A percentile compares a stretch with the other conserved stretches of the same genome.
These are phyloP conservation scores for Yamadazyma sp. DNA, from an alignment of 1,139 yeast genomes.

Conservation along the genomic window DNA sequence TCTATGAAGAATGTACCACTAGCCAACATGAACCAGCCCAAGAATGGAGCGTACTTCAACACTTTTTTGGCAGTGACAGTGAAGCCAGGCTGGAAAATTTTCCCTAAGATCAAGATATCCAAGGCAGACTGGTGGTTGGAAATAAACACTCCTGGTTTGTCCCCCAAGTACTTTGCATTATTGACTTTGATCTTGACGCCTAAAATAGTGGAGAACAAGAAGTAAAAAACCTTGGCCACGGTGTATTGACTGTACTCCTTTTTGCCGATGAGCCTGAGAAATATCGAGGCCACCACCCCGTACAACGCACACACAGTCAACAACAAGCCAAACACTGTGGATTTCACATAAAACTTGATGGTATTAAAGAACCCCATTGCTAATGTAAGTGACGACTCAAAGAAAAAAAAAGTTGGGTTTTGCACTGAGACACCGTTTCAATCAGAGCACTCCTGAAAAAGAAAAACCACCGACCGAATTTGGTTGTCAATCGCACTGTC, in stretches of 20 bases:
- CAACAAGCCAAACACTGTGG: slow-evolving; percentile 51
- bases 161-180: slow-evolving; percentile 50
- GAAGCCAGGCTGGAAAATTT: slow-evolving; percentile 82
- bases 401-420: slow-evolving; percentile 1
- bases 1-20: slow-evolving; percentile 92
- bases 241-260: slow-evolving; percentile 84
- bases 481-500: not conserved
- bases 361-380: slow-evolving; percentile 8
- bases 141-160: slow-evolving; percentile 79
- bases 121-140: slow-evolving; percentile 92
- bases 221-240: slow-evolving; percentile 81
- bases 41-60: slow-evolving; percentile 80
- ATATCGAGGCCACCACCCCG: slow-evolving; percentile 75
- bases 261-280: slow-evolving; percentile 68
- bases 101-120: slow-evolving; percentile 79
- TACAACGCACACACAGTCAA: slow-evolving; percentile 64
- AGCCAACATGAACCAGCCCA: slow-evolving; percentile 93
- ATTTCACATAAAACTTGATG: slow-evolving; percentile 53
- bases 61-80: slow-evolving; percentile 91
- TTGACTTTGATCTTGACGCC: slow-evolving; percentile 71
- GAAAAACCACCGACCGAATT: not conserved
- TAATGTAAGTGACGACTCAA: not conserved
- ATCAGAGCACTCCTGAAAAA: not conserved
- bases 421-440: not conserved
- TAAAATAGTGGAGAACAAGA: slow-evolving; percentile 55